Evolutionary conservation across 495 filamentous ascomycete genomes (phyloP).

Genomic region (Lophiostoma macrostomum): DNA sequence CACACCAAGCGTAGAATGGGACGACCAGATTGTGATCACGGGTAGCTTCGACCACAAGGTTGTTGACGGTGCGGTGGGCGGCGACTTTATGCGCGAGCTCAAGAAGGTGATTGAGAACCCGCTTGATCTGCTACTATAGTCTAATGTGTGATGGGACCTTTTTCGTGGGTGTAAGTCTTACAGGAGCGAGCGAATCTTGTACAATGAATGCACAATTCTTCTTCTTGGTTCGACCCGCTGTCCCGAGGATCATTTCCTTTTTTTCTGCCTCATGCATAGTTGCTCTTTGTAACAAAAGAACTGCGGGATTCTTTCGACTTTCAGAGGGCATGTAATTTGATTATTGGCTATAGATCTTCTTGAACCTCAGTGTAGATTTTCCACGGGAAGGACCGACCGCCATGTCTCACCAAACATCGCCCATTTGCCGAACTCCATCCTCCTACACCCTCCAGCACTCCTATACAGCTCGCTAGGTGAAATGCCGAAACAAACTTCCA

Average conservation of each 20-base stretch:
- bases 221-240: conserved; percentile 1
- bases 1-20: conserved; percentile 70
- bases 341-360: neutral
- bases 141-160: neutral
- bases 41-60: conserved; percentile 98
- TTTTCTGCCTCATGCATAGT: conserved; percentile 11
- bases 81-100: conserved; percentile 93
- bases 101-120: conserved; percentile 98
- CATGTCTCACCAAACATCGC: no score
- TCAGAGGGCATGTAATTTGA: conserved; percentile 1
- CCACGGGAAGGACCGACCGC: neutral
- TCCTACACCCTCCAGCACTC: no score
- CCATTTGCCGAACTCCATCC: no score
- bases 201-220: conserved; percentile 16
- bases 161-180: conserved; percentile 7
- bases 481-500: no score
- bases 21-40: conserved; percentile 93
- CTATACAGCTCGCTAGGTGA: no score
- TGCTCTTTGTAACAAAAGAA: conserved; percentile 8
- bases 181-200: conserved; percentile 19
- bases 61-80: conserved; percentile 88
- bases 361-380: no score
- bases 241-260: no score
- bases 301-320: neutral
- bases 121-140: conserved; percentile 82